phyloP scores from a whole-genome alignment of 768 basidiomycete species.

The Tylopilus sp. region DNA sequence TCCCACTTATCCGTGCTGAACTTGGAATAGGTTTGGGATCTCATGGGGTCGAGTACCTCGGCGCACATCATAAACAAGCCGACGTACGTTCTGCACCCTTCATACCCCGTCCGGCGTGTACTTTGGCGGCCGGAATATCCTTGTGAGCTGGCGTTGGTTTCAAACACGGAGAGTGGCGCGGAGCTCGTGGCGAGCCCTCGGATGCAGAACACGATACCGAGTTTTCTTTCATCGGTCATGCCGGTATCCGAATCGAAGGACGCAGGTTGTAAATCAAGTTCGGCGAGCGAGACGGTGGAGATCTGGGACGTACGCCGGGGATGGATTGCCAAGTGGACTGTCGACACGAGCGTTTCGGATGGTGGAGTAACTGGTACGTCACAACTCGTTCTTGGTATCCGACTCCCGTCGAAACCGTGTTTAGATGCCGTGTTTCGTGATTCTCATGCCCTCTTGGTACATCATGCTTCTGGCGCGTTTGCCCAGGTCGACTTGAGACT shows the following conservation, averaged over 20 bases:
- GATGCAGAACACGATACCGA: conserved; percentile 23
- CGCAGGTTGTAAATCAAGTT: conserved; percentile 9
- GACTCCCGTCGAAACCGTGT: background rate
- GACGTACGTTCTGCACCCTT: conserved; percentile 68
- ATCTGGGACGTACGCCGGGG: conserved; percentile 85
- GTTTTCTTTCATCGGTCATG: conserved; percentile 15
- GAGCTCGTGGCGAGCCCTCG: conserved; percentile 27
- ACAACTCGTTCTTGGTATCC: background rate
- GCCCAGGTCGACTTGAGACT: conserved; percentile 74
- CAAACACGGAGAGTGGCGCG: conserved; percentile 45
- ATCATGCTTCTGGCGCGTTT: conserved; percentile 74
- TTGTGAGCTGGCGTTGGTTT: conserved; percentile 72
- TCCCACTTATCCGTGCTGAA: conserved; percentile 1
- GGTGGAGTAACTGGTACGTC: conserved; percentile 70
- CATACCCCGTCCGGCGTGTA: conserved; percentile 70
- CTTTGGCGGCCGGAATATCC: conserved; percentile 76
- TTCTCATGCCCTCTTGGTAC: conserved; percentile 68
- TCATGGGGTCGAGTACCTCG: conserved; percentile 36
- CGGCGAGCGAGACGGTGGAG: conserved; percentile 59
- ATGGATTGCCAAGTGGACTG: conserved; percentile 81
- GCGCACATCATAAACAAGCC: conserved; percentile 63
- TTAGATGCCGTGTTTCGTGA: conserved; percentile 68
- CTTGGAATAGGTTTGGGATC: conserved; percentile 64
- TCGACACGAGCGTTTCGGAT: conserved; percentile 60
- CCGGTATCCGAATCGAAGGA: conserved; percentile 16